Evolutionary conservation across 176 grass and related monocot genomes (phyloP), one percentile per base, ranked within the genome.

Genomic region (Microstegium vimineum): DNA sequence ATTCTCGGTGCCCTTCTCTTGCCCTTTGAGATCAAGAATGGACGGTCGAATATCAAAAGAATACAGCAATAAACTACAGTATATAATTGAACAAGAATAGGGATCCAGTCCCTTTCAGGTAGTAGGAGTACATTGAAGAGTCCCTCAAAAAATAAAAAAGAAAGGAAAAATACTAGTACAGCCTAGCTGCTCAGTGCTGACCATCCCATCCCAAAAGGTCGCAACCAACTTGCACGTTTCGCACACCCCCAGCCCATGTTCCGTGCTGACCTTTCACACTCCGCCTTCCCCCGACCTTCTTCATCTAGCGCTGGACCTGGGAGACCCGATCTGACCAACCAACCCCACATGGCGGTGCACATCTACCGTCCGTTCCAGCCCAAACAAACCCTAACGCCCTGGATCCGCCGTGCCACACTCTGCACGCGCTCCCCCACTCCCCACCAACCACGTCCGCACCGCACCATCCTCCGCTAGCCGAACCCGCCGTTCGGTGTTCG

Each of bases 191-290:
- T 33, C 6, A 17, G 62, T 43, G 68, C 68, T 71, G 69, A 71
- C 69, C 69, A 71, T 45, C 40, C 23, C 69, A 28, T 43, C 69
- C 16, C 25, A 31, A 73, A 73, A 73, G 69, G 8, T 26, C 69
- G 7, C 51, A 70, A 36, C 33, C 68, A 62, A 67, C 75, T 47
- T 57, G 59, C 75, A 84, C 86, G 80, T 78, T 88, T 54, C 54
- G 56, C 86, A 76, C 71, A 64, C 62, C 51, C 33, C 71, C 2
- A 31, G 23, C 80, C 68, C 67, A 84, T 61, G 75, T 88, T 67
- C 80, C 71, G 43, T n/a, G 8, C 37, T 0, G 10, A 14, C 76
- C 35, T 6, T 41, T 22, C 77, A 47, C 63, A 62, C 78, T 17
- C 14, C 69, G 26, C 30, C 37, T 62, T 20, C 74, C 35, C 5